phyloP scores from a whole-genome alignment of 208 protist species.

The Trichomonas vaginalis region DNA sequence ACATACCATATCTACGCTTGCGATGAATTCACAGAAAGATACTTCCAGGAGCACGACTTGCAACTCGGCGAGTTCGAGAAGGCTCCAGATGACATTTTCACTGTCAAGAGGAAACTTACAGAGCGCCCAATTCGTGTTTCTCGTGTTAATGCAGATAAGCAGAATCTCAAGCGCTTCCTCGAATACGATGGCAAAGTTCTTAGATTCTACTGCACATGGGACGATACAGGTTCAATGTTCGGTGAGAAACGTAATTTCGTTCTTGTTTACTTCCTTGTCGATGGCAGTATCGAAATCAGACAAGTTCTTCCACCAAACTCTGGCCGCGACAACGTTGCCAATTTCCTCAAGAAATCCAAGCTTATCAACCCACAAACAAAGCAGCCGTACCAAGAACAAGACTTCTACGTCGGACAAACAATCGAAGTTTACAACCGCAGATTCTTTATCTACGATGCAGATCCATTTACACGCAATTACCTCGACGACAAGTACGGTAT shows the following conservation, averaged over 20 bases:
- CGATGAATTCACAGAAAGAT: constrained; percentile 11
- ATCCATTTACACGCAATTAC: constrained; percentile 67
- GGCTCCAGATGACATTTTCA: neutral
- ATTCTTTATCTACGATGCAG: constrained; percentile 75
- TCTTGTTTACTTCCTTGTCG: constrained; percentile 75
- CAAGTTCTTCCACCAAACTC: constrained; percentile 61
- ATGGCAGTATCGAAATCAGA: constrained; percentile 71
- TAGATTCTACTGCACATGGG: constrained; percentile 74
- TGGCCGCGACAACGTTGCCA: constrained; percentile 67
- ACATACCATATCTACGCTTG: neutral
- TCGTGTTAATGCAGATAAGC: neutral
- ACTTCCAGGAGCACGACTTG: neutral
- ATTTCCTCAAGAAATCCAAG: constrained; percentile 60
- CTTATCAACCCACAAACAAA: constrained; percentile 48
- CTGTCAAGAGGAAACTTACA: neutral
- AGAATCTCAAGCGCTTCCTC: constrained; percentile 44
- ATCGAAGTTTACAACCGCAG: constrained; percentile 58
- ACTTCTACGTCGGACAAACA: constrained; percentile 46
- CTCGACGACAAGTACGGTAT: constrained; percentile 33
- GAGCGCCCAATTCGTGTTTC: neutral
- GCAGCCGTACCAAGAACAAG: neutral
- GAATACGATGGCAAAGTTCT: constrained; percentile 65
- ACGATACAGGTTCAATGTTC: constrained; percentile 56
- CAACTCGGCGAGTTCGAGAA: neutral
- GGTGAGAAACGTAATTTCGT: constrained; percentile 64